phyloP scores from a whole-genome alignment of 306 rosid species.

The Prinsepia uniflora region DNA sequence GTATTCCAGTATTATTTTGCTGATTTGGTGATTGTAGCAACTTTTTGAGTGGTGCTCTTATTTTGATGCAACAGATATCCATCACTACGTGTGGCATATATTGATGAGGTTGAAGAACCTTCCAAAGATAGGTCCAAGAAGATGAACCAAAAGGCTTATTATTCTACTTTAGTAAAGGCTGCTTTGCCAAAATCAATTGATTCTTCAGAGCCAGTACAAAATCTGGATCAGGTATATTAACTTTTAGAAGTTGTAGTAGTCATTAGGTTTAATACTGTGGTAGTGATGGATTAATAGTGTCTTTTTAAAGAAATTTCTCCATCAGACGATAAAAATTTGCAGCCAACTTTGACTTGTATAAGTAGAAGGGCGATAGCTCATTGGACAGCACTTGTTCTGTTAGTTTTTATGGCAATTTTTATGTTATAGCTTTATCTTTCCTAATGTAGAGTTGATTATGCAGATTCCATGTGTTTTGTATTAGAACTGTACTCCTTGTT shows the following conservation, averaged over 20 bases:
- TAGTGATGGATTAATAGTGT: neutral
- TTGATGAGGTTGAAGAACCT: conserved; percentile 92
- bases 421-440: neutral
- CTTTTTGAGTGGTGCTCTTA: conserved; percentile 11
- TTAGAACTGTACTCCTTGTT: neutral
- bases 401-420: neutral
- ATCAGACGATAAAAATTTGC: neutral
- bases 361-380: neutral
- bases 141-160: conserved; percentile 71
- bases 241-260: neutral
- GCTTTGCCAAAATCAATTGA: conserved; percentile 81
- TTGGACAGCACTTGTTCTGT: no score
- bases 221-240: conserved; percentile 73
- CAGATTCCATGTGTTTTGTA: neutral
- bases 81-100: conserved; percentile 91
- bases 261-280: neutral
- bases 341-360: neutral
- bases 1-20: neutral
- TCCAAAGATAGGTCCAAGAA: conserved; percentile 72
- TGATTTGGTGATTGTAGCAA: neutral
- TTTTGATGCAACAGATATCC: conserved; percentile 63
- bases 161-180: conserved; percentile 88
- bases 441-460: neutral
- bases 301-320: neutral
- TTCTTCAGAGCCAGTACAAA: conserved; percentile 69